phyloP scores from a whole-genome alignment of 179 eudicot genomes.

The Silene noctiflora region DNA sequence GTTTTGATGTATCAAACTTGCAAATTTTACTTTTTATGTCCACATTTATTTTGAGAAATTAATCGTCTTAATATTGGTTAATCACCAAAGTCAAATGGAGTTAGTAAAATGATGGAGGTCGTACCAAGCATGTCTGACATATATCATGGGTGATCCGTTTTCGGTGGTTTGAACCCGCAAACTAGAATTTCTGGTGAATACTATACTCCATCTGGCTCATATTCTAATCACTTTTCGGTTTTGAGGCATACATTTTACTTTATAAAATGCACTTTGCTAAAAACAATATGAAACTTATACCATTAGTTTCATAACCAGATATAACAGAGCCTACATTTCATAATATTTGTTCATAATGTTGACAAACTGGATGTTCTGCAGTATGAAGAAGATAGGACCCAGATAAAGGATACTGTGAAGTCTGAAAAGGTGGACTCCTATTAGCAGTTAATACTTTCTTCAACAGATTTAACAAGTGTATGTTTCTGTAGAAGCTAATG shows the following conservation, averaged over 20 bases:
- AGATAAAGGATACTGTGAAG: conserved; percentile 73
- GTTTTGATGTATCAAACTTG: neutral
- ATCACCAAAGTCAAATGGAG: neutral
- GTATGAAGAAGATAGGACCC: conserved; percentile 69
- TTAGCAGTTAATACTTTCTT: neutral
- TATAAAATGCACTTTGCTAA: neutral
- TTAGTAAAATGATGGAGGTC: neutral
- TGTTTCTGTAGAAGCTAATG: conserved; percentile 16
- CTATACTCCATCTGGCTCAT: no score
- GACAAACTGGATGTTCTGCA: conserved; percentile 37
- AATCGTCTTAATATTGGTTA: neutral
- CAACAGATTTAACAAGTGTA: neutral
- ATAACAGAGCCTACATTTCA: neutral
- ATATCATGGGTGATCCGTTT: neutral
- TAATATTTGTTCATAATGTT: neutral
- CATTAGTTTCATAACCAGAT: neutral
- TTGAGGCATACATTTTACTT: neutral
- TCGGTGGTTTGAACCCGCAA: neutral
- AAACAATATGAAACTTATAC: neutral
- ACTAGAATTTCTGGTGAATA: no score
- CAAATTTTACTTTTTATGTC: neutral
- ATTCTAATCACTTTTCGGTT: no score
- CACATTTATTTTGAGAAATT: neutral
- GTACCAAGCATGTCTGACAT: neutral
- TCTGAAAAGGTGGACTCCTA: conserved; percentile 52